Evolutionary conservation across 495 filamentous ascomycete genomes (phyloP).

Genomic region (Xeromyces bisporus): DNA sequence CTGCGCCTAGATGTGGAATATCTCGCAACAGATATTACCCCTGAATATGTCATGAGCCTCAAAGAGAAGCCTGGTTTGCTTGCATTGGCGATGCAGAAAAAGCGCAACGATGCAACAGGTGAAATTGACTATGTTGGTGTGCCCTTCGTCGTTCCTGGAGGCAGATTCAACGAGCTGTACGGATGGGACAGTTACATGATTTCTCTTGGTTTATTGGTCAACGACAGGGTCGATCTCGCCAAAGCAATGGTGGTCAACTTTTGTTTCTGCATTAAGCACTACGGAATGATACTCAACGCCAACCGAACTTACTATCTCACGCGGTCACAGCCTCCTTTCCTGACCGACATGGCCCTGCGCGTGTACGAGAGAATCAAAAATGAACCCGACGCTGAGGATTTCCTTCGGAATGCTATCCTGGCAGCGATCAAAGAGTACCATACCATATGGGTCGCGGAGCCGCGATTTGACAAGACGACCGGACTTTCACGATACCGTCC

Average conservation of each 20-base stretch:
- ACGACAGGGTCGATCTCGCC: conserved; percentile 65
- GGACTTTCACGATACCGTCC: conserved; percentile 86
- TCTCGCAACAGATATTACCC: conserved; percentile 53
- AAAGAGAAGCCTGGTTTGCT: conserved; percentile 77
- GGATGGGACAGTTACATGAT: conserved; percentile 98
- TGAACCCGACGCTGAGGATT: conserved; percentile 57
- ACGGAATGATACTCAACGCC: conserved; percentile 94
- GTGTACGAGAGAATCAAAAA: conserved; percentile 77
- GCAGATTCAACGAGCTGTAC: conserved; percentile 93
- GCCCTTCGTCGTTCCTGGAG: conserved; percentile 91
- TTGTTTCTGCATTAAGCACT: conserved; percentile 94
- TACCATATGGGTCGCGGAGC: conserved; percentile 70
- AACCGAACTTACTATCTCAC: conserved; percentile 89
- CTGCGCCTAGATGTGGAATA: conserved; percentile 71
- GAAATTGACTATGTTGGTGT: conserved; percentile 54
- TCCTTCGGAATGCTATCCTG: conserved; percentile 58
- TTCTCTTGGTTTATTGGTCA: conserved; percentile 66
- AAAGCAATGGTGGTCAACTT: conserved; percentile 93
- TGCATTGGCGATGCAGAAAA: conserved; percentile 75
- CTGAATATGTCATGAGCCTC: conserved; percentile 54
- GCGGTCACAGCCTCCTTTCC: conserved; percentile 86
- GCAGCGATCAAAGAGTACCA: conserved; percentile 97
- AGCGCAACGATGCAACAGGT: conserved; percentile 42
- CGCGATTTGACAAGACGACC: conserved; percentile 59
- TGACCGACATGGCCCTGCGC: conserved; percentile 90